Conservation (phyloP, 75 land plant species). For the Selaginella tamariscina region DNA sequence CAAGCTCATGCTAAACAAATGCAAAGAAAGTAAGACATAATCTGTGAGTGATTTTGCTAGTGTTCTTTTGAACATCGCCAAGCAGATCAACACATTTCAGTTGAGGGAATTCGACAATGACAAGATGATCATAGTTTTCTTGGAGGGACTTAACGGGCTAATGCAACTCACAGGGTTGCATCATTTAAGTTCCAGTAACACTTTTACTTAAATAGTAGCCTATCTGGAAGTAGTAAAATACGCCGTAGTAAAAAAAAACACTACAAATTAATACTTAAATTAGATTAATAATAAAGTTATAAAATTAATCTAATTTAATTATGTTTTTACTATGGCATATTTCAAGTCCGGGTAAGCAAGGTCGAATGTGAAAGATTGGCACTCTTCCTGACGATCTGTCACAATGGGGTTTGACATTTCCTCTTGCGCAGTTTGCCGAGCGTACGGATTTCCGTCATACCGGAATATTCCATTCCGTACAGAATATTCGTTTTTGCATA, state of each 20-base stretch:
- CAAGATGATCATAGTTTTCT: neutral
- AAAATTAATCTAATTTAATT: too few species aligned
- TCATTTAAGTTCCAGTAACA: neutral
- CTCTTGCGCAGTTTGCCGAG: too few species aligned
- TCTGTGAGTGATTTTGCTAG: neutral
- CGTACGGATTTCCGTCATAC: too few species aligned
- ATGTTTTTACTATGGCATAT: too few species aligned
- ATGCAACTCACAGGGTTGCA: neutral
- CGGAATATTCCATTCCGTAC: too few species aligned
- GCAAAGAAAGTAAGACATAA: neutral
- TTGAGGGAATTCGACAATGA: neutral
- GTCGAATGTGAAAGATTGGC: neutral
- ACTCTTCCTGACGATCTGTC: neutral
- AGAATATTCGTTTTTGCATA: too few species aligned
- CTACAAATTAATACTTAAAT: too few species aligned
- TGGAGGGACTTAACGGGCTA: neutral
- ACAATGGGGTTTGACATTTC: neutral
- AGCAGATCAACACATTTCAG: neutral
- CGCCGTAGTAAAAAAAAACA: too few species aligned
- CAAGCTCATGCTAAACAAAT: neutral
- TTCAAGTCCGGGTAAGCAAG: neutral
- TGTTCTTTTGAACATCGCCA: neutral
- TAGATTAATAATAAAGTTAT: too few species aligned
- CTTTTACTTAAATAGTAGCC: neutral
- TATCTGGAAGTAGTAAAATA: neutral